Conservation (phyloP, 1,284 basidiomycete genomes). For the Ustilago lituana region DNA sequence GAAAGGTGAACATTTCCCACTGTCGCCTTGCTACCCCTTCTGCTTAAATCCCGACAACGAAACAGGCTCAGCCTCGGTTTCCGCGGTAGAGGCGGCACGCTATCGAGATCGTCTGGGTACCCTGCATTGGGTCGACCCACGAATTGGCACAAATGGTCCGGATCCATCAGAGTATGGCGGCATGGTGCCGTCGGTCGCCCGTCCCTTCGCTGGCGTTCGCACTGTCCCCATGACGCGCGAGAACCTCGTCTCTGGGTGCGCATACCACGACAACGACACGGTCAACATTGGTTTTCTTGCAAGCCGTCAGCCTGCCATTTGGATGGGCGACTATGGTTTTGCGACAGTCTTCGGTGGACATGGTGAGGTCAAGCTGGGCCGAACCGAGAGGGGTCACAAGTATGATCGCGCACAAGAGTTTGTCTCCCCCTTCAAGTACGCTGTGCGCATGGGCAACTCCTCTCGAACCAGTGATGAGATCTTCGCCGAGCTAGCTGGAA, state of each 20-base stretch:
- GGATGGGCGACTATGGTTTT: conserved; percentile 75
- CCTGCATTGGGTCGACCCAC: conserved; percentile 43
- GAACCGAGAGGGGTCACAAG: conserved; percentile 74
- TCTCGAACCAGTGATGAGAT: conserved; percentile 70
- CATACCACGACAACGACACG: conserved; percentile 50
- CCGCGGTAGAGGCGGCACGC: conserved; percentile 13
- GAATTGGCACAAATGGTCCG: conserved; percentile 52
- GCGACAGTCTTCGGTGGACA: conserved; percentile 67
- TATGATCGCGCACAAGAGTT: conserved; percentile 75
- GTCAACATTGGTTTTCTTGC: conserved; percentile 38
- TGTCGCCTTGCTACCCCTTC: conserved; percentile 32
- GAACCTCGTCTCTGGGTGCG: conserved; percentile 38
- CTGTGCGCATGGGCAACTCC: conserved; percentile 73
- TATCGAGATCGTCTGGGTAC: conserved; percentile 20
- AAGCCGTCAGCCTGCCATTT: conserved; percentile 75
- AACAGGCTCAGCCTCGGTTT: background rate
- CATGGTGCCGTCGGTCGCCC: conserved; percentile 39
- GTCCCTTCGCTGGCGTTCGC: conserved; percentile 43
- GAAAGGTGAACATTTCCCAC: no score
- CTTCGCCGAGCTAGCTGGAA: conserved; percentile 74
- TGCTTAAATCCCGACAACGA: background rate
- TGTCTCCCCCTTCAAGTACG: conserved; percentile 76
- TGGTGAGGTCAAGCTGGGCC: conserved; percentile 70
- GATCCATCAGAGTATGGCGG: conserved; percentile 50
- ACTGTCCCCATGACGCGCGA: conserved; percentile 41